phyloP scores from a whole-genome alignment of 1,139 yeast genomes.

The Yamadazyma sp. region DNA sequence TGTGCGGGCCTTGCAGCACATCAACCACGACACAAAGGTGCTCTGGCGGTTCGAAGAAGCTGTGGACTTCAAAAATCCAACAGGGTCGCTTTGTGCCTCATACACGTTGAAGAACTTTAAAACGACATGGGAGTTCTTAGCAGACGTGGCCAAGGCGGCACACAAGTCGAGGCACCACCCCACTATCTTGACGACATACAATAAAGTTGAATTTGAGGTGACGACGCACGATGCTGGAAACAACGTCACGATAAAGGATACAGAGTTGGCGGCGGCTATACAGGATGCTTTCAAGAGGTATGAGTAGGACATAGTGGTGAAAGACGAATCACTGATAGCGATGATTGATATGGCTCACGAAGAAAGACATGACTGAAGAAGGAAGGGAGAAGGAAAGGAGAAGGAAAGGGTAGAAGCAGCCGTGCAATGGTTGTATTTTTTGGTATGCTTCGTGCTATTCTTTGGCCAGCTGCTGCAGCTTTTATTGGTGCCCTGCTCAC shows the following conservation, averaged over 20 bases:
- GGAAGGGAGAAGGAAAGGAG: no score
- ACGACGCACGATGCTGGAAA: conserved; percentile 68
- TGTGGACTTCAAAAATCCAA: conserved; percentile 4
- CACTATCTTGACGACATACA: conserved; percentile 61
- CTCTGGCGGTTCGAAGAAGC: conserved; percentile 14
- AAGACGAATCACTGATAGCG: not conserved
- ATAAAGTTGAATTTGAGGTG: conserved; percentile 53
- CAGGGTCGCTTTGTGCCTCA: conserved; percentile 19
- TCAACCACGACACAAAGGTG: conserved; percentile 12
- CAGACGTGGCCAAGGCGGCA: conserved; percentile 58
- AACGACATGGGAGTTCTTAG: conserved; percentile 65
- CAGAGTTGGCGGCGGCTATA: conserved; percentile 53
- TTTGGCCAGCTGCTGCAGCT: no score
- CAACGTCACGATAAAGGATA: conserved; percentile 57
- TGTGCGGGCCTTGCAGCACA: conserved; percentile 8
- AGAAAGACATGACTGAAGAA: no score
- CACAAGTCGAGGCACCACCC: conserved; percentile 75
- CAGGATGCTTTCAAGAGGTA: conserved; percentile 11
- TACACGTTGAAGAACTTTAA: conserved; percentile 52
- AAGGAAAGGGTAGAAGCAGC: no score
- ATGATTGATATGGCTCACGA: no score
- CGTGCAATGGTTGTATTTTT: no score
- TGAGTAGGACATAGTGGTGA: not conserved
- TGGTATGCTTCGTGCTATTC: no score
- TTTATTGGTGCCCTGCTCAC: no score